phyloP scores from a whole-genome alignment of 768 basidiomycete genomes.

The Albatrellus ellisii region DNA sequence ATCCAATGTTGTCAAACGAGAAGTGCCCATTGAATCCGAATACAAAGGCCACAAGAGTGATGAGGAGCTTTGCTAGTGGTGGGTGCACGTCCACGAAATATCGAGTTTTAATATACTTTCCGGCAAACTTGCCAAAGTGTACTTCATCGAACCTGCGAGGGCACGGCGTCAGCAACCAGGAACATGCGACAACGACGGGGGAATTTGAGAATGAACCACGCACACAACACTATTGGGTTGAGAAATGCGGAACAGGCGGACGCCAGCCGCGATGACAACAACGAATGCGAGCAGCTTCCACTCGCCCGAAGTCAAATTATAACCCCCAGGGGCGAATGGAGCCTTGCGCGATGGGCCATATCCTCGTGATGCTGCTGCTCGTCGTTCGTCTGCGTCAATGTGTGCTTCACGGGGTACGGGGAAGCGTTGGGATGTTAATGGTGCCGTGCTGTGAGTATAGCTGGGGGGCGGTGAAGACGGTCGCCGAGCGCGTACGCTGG shows the following conservation, averaged over 20 bases:
- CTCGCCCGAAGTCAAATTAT: slow-evolving; percentile 56
- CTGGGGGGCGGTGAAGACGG: slow-evolving; percentile 12
- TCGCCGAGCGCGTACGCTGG: slow-evolving; percentile 13
- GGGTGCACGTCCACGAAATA: slow-evolving; percentile 97
- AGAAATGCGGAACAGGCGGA: slow-evolving; percentile 78
- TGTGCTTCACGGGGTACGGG: slow-evolving; percentile 11
- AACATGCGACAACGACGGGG: not conserved
- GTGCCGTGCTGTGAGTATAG: slow-evolving; percentile 8
- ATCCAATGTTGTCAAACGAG: slow-evolving; percentile 96
- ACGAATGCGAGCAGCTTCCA: slow-evolving; percentile 61
- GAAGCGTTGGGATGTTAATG: slow-evolving; percentile 7
- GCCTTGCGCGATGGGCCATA: slow-evolving; percentile 12
- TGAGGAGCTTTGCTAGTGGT: slow-evolving; percentile 89
- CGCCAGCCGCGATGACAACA: slow-evolving; percentile 56
- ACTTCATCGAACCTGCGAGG: slow-evolving; percentile 85
- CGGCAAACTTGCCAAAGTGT: slow-evolving; percentile 95
- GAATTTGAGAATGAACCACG: slow-evolving; percentile 22
- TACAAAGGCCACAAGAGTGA: slow-evolving; percentile 81
- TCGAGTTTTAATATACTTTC: slow-evolving; percentile 83
- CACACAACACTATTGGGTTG: slow-evolving; percentile 89
- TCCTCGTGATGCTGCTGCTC: slow-evolving; percentile 13
- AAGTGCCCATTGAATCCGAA: slow-evolving; percentile 88
- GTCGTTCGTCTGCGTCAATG: slow-evolving; percentile 14
- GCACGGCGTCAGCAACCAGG: not conserved
- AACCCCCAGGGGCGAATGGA: slow-evolving; percentile 35